Evolutionary conservation across 768 basidiomycete genomes (phyloP), one percentile per base, ranked within the genome.

Genomic region (Boletellus ananas): DNA sequence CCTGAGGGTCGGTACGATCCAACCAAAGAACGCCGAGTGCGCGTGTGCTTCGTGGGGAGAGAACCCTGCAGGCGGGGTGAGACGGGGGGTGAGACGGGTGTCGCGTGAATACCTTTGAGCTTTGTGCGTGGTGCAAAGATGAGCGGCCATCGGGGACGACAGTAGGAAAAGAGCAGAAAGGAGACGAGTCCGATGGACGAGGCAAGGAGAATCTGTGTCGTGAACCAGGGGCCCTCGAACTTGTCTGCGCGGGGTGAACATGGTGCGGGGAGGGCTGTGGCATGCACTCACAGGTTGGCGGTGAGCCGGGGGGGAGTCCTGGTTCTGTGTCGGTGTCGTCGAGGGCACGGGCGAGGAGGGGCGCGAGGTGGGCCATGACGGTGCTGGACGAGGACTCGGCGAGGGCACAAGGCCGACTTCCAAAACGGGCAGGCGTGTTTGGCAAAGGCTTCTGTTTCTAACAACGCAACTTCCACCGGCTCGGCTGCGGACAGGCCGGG

Each of bases 191-290:
- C 95, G 50, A 99, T 83, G 16, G 77, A 68, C 12, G 79, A 73
- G 4, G 95, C 89, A 29, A 98, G 80, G 3, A 78, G 68, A 16
- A 95, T 73, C 67, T 98, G 95, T 2, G 94, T 96, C 18, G 83
- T 83, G 69, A 99, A 88, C 96, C 96, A 98, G 31, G 94, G 93
- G 0, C 95, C 94, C 62, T 90, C 85, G 65, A 89, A 93, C 63
- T 79, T 88, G 56, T 76, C 88, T 90, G 39, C 13, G 7, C 45
- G 20, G 13, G 11, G 16, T 61, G 59, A 48, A 57, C 39, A 23
- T 29, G 29, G 29, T 29, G 35, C 8, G 34, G 12, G 29, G 41
- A 40, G n/a, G 18, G 34, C 27, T 52, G 35, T 3, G 49, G 49
- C 21, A 23, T 12, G 5, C 20, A 74, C 80, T 59, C 62, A 83